phyloP scores from a whole-genome alignment of 2,329 filamentous ascomycete species.

The Diaporthe helianthi region DNA sequence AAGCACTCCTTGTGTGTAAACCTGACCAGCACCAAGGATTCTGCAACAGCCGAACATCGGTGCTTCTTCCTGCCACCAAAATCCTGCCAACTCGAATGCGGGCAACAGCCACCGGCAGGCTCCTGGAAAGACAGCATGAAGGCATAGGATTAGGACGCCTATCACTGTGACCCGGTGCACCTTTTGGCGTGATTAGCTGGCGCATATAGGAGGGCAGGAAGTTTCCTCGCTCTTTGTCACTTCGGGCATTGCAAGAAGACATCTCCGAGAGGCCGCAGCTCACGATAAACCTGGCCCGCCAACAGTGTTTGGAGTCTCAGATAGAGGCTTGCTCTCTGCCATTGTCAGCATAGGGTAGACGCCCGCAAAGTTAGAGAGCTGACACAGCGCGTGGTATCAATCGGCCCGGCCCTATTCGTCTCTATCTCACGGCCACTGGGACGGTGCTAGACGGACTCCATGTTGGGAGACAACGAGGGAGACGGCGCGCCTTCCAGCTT shows the following conservation, averaged over 20 bases:
- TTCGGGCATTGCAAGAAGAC: neutral
- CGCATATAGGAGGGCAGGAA: neutral
- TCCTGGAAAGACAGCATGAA: neutral
- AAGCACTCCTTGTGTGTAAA: constrained; percentile 2
- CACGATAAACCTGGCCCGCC: neutral
- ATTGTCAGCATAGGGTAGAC: neutral
- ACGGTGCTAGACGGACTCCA: neutral
- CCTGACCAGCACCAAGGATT: neutral
- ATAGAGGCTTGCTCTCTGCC: neutral
- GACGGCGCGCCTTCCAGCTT: neutral
- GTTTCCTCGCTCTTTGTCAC: neutral
- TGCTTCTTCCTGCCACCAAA: neutral
- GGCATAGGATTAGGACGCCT: neutral
- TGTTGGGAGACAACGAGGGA: neutral
- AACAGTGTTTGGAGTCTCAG: neutral
- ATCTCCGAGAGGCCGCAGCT: neutral
- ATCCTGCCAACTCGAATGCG: neutral
- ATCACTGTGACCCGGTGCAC: neutral
- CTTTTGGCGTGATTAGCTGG: neutral
- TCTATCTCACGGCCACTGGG: neutral
- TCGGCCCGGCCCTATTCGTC: neutral
- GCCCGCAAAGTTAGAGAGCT: neutral
- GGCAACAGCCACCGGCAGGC: neutral
- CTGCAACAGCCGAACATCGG: neutral
- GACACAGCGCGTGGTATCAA: neutral